Evolutionary conservation across 1,139 yeast species (phyloP), one percentile per base, ranked within the genome.

Genomic region (Groenewaldozyma auringiensis): DNA sequence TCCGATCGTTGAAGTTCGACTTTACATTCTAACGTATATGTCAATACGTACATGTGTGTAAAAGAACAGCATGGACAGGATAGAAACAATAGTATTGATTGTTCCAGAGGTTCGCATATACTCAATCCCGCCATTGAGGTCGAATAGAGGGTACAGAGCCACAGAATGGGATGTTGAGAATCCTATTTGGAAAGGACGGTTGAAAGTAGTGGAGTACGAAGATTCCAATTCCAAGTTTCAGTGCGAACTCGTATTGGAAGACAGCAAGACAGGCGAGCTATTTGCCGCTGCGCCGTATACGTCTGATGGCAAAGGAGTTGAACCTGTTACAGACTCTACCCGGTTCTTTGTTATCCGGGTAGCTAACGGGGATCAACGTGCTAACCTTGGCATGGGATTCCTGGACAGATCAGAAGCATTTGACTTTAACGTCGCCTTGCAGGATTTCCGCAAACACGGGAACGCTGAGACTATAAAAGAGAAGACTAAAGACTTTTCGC

Each of bases 301-400:
- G 1, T 27, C 45, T 4, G 57, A 55, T 31, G 66, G 64, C 8
- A 48, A 46, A 9, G 63, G 63, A 3, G 58, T 65, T 2, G 60
- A 51, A 43, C 56, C 52, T 33, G 65, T 58, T 1, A 40, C 51
- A 2, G 68, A 64, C 46, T 62, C 66, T 37, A 52, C 61, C 2
- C 52, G 68, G 34, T 64, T 54, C 46, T 64, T 62, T 49, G 66
- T 63, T 37, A 50, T 64, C 14, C 50, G 61, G 3, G 62, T 64
- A 17, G 66, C 57, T 14, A 61, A 63, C 46, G 66, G 64, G 22
- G 46, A 51, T 6, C 49, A 62, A 36, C 57, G 58, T 22, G 70
- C 70, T 4, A 56, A 57, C 32, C 57, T 72, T 31, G 76, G 76
- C 14, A 53, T 71, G 50, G 69, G 69, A 25, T 70, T 72, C 47